Percentiles rank a stretch among this genome's conserved stretches.
phyloP scores from a whole-genome alignment of 768 basidiomycete genomes.

The Piloderma croceum region DNA sequence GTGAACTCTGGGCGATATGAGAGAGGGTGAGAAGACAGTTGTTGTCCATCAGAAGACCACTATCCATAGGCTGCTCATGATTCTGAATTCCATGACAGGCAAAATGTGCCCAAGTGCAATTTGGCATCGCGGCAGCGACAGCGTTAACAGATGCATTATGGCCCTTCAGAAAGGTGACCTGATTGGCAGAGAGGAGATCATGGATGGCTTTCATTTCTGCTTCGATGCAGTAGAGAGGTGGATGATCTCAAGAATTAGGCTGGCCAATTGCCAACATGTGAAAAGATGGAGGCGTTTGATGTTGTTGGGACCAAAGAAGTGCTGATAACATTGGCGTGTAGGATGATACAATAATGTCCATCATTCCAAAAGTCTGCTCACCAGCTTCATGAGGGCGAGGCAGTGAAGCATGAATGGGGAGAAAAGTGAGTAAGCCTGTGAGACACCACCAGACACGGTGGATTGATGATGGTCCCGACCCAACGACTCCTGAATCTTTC shows the following conservation, averaged over 20 bases:
- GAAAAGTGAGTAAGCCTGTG: constrained; percentile 15
- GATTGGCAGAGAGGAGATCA: too few species aligned
- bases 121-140: constrained; percentile 8
- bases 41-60: constrained; percentile 9
- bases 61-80: constrained; percentile 12
- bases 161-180: too few species aligned
- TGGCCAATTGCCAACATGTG: too few species aligned
- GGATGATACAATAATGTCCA: constrained; percentile 24
- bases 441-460: too few species aligned
- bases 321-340: constrained; percentile 26
- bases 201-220: too few species aligned
- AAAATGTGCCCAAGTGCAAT: constrained; percentile 20
- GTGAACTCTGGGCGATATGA: constrained; percentile 4
- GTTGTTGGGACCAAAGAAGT: constrained; percentile 21
- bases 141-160: constrained; percentile 13
- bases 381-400: constrained; percentile 4
- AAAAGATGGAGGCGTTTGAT: too few species aligned
- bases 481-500: too few species aligned
- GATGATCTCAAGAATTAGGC: too few species aligned
- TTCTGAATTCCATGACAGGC: constrained; percentile 22
- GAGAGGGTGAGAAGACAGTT: constrained; percentile 8
- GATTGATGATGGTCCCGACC: too few species aligned
- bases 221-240: too few species aligned
- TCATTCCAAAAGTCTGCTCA: constrained; percentile 12
- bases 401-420: constrained; percentile 28